Evolutionary conservation across 2,329 filamentous ascomycete genomes (phyloP), one percentile per base, ranked within the genome.

Genomic region (Graphium sp.): DNA sequence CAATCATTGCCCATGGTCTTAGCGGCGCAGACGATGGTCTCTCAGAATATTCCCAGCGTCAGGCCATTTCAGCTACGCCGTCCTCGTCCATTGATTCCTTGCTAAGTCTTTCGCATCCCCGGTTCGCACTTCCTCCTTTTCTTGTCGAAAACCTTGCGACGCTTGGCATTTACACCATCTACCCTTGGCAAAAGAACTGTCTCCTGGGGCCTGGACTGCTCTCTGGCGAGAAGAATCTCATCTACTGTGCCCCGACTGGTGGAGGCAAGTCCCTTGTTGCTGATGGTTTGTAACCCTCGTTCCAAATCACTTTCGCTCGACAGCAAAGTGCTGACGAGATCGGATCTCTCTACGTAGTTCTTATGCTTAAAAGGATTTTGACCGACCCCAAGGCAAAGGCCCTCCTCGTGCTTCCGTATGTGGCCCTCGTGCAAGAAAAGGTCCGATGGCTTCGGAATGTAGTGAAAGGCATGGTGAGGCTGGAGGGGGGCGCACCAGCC

Each of bases 361-460:
- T 84, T 28, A 77, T 84, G 67, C 53, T 84, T 30, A 82, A 76
- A 43, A 64, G 66, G 34, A 57, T 84, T 14, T 55, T 82, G n/a
- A 60, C 67, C 24, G 60, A 72, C 25, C 64, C 66, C 2, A 57
- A 56, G 13, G 60, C 69, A 32, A 84, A 83, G 38, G 76, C 74
- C 3, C 61, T 85, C 9, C 52, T 84, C 12, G 71, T 84, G 13
- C 57, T 84, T 12, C 79, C 79, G 0, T 85, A 82, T 48, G 76
- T 84, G 37, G 77, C 79, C 12, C 61, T 85, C 4, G 79, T 85
- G 0, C 77, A 84, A 43, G 79, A 85, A 46, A 84, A 84, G 45
- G 62, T 81, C 18, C 67, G 70, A 31, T 84, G 77, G 75, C 53
- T 85, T 23, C 66, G 76, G 18, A 68, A 60, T 27, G 55, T 80